Percentiles rank a stretch among this genome's conserved stretches.
Evolutionary conservation across 352 stramenopile genomes (phyloP).

Genomic region (Blastocystis sp.): DNA sequence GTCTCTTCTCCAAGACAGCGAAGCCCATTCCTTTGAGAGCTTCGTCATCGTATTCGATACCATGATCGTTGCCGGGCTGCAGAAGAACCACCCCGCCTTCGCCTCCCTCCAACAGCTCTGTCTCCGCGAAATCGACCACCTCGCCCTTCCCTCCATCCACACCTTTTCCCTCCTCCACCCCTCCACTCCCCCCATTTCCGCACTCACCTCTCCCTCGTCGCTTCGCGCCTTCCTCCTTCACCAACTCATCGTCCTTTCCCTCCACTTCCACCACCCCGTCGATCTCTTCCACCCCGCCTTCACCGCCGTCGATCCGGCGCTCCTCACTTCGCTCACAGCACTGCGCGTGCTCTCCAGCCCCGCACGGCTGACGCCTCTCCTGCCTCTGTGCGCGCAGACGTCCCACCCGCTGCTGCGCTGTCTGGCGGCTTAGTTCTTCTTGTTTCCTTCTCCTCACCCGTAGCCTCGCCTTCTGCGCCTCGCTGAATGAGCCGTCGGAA

Average conservation of each 20-base stretch:
- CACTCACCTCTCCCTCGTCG: not conserved
- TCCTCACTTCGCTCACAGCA: not conserved
- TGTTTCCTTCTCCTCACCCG: not conserved
- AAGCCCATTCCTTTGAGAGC: not conserved
- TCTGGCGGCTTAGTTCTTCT: not conserved
- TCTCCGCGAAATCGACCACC: not conserved
- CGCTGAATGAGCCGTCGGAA: not conserved
- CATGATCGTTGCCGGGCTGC: not conserved
- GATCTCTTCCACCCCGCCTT: not conserved
- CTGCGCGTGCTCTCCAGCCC: not conserved
- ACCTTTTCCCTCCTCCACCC: not conserved
- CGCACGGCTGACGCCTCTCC: not conserved
- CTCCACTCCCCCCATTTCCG: not conserved
- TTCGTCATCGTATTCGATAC: slow-evolving; percentile 1
- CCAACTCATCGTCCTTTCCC: not conserved
- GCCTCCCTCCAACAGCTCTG: not conserved
- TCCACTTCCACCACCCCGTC: not conserved
- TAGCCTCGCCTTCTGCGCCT: not conserved
- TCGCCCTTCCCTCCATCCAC: not conserved
- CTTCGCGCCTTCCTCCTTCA: slow-evolving; percentile 15
- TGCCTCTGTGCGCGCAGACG: not conserved
- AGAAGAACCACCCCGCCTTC: not conserved
- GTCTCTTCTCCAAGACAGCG: not conserved
- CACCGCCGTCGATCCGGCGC: not conserved
- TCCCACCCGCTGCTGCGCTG: not conserved